Conservation (phyloP, 1,139 yeast genomes). For the Debaryomyces nepalensis region DNA sequence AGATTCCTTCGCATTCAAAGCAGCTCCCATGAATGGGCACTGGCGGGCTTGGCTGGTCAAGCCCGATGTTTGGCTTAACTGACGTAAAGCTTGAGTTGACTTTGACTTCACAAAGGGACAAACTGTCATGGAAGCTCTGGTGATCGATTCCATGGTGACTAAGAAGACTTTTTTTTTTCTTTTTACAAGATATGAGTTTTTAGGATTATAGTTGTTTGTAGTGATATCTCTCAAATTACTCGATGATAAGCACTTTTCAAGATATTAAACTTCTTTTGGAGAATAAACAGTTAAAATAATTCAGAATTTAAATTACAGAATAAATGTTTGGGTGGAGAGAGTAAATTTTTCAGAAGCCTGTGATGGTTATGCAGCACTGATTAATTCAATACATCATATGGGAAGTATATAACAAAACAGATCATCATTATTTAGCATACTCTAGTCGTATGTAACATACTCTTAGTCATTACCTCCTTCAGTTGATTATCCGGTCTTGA, state of each 20-base stretch:
- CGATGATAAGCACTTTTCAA: neutral
- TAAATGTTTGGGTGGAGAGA: neutral
- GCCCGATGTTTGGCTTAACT: slow-evolving; percentile 45
- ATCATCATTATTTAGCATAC: too few relatives aligned
- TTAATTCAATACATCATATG: neutral
- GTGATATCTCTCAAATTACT: neutral
- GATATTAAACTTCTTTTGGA: neutral
- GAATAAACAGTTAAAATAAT: neutral
- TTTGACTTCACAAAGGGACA: slow-evolving; percentile 87
- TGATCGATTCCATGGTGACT: slow-evolving; percentile 72
- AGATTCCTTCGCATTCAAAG: slow-evolving; percentile 50
- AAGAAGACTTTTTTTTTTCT: slow-evolving; percentile 1
- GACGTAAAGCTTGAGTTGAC: slow-evolving; percentile 63
- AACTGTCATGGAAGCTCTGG: slow-evolving; percentile 75
- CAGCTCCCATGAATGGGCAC: slow-evolving; percentile 91
- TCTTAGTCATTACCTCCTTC: too few relatives aligned
- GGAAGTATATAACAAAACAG: neutral
- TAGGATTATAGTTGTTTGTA: neutral
- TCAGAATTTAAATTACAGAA: neutral
- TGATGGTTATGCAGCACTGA: slow-evolving; percentile 1
- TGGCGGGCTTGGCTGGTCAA: slow-evolving; percentile 67
- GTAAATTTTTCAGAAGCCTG: neutral
- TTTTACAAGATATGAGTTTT: neutral
- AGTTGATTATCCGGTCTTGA: too few relatives aligned
- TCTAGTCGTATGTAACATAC: too few relatives aligned